These are phyloP conservation scores for Alternaria sp. DNA, from an alignment of 2,329 filamentous ascomycete genomes.

Conservation along the genomic window DNA sequence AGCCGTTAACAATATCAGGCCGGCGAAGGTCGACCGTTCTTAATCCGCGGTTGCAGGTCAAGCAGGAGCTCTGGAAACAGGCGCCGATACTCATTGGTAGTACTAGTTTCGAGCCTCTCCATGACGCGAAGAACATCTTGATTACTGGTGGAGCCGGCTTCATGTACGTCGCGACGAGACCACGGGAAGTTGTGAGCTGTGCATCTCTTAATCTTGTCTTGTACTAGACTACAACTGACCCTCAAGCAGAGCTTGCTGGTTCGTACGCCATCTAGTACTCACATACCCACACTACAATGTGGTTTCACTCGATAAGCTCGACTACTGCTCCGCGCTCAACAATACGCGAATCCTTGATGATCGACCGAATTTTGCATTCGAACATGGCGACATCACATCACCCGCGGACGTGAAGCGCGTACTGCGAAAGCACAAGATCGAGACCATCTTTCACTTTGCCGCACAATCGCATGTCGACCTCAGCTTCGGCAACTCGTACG, in stretches of 20 bases:
- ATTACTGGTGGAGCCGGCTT: conserved; percentile 86
- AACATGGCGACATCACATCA: conserved; percentile 80
- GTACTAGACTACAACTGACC: conserved; percentile 24
- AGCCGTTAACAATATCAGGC: conserved; percentile 28
- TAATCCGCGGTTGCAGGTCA: conserved; percentile 56
- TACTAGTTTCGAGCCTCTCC: conserved; percentile 73
- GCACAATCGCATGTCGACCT: conserved; percentile 86
- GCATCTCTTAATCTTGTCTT: conserved; percentile 7
- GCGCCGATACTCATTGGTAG: conserved; percentile 74
- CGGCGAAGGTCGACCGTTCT: conserved; percentile 51
- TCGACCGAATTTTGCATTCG: conserved; percentile 77
- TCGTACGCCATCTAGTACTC: conserved; percentile 77
- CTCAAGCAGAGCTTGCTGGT: conserved; percentile 74
- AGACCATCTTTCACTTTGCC: conserved; percentile 84
- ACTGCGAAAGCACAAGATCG: conserved; percentile 74
- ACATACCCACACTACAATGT: conserved; percentile 82
- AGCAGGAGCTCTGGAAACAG: conserved; percentile 73
- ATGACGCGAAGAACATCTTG: conserved; percentile 80
- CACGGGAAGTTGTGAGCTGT: conserved; percentile 12
- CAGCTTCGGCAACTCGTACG: conserved; percentile 82
- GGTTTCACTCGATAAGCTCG: conserved; percentile 83
- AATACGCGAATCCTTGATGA: conserved; percentile 75
- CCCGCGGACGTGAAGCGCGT: conserved; percentile 74
- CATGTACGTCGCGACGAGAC: conserved; percentile 66
- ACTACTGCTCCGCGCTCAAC: conserved; percentile 82